Base-by-base conservation (phyloP, 2,329 filamentous ascomycete species). In the Trichoderma atroviride region DNA sequence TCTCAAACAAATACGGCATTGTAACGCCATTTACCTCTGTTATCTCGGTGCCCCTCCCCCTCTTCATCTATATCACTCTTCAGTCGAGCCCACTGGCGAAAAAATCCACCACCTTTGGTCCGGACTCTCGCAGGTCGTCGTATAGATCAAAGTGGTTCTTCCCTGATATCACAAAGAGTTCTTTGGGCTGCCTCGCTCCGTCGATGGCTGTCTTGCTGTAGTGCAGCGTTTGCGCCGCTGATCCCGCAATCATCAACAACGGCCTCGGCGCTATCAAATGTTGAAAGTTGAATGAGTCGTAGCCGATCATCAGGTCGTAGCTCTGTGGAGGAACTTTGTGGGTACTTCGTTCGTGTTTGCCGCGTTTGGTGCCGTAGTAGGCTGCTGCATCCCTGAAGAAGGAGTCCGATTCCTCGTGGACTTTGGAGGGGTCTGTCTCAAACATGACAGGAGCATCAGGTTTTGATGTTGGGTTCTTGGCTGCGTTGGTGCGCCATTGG, bases 51-150 rank as follows among this genome's bases (percentile, higher is more conserved):
- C 33, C 33, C 13, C 33, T 35, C 33, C 11, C 33, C 40, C 16
- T 43, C 40, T 10, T 6, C 16, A 19, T 43, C 40, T 47, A 19
- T 35, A 10, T 31, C 29, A 11, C 24, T 33, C 5, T 33, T 59
- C 43, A 53, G 4, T 68, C 64, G 14, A 66, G 52, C 24, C 55
- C 55, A 11, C 50, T 43, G 62, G 2, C 22, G 27, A 70, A 68
- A 50, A 79, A 83, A 61, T 72, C 71, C 4, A 71, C 53, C 40
- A 72, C 47, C 50, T 72, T 73, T 11, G 67, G 72, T 10, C 57
- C 66, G 22, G 68, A 56, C 47, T 61, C 71, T 9, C 11, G 40
- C 40, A 69, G 3, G 50, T 68, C 57, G 68, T 73, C 71, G n/a
- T 73, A 73, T 13, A 71, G 24, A 27, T 70, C 69, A 37, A 73